Evolutionary conservation across 176 grass and related monocot species (phyloP).

Genomic region (Avena eriantha): DNA sequence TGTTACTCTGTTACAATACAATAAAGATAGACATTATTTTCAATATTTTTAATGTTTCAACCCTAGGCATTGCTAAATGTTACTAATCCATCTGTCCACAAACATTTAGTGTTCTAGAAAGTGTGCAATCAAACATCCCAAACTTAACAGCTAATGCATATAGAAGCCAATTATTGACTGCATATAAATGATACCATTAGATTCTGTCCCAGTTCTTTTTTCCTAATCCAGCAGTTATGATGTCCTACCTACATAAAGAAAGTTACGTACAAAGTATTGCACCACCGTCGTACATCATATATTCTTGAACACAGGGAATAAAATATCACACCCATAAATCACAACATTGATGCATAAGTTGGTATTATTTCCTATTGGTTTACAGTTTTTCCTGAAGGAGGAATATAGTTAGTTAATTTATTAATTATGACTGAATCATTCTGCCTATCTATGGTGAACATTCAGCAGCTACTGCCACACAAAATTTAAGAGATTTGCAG

Average conservation of each 20-base stretch:
- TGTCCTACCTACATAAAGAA: not conserved
- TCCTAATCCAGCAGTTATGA: not conserved
- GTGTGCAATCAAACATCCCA: not conserved
- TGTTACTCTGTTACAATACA: slow-evolving; percentile 58
- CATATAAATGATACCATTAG: not conserved
- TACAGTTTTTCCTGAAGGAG: no score
- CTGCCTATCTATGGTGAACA: not conserved
- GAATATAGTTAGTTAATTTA: no score
- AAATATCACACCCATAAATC: not conserved
- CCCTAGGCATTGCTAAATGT: not conserved
- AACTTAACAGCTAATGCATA: not conserved
- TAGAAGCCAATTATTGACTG: not conserved
- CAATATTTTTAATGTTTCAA: slow-evolving; percentile 10
- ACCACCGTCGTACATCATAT: not conserved
- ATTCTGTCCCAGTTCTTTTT: not conserved
- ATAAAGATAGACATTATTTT: slow-evolving; percentile 11
- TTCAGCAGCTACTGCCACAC: not conserved
- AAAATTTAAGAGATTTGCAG: not conserved
- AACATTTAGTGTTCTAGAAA: not conserved
- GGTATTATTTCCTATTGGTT: not conserved
- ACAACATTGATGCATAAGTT: not conserved
- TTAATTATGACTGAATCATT: no score
- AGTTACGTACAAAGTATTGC: not conserved
- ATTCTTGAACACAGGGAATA: not conserved
- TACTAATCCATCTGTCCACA: not conserved